These are phyloP conservation scores for Firmiana major DNA, from an alignment of 345 rosid species.

Conservation along the genomic window DNA sequence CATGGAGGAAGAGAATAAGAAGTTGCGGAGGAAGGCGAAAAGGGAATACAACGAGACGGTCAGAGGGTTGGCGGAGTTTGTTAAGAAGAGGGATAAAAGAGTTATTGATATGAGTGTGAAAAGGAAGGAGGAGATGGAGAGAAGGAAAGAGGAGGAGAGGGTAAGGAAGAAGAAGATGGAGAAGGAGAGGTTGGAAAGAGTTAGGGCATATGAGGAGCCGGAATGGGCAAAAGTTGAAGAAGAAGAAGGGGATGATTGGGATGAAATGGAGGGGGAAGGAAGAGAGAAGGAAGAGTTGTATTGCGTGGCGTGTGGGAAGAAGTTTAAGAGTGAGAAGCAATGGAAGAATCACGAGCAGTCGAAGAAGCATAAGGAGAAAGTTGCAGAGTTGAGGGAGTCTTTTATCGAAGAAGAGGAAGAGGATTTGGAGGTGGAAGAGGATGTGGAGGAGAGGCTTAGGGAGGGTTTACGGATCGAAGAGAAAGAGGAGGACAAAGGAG, in stretches of 20 bases:
- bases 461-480: slow-evolving; percentile 35
- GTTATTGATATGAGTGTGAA: slow-evolving; percentile 73
- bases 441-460: slow-evolving; percentile 42
- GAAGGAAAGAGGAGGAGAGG: slow-evolving; percentile 54
- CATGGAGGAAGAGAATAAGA: slow-evolving; percentile 96
- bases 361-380: slow-evolving; percentile 93
- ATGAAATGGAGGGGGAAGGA: slow-evolving; percentile 34
- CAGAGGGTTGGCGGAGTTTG: slow-evolving; percentile 76
- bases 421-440: slow-evolving; percentile 29
- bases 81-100: slow-evolving; percentile 91
- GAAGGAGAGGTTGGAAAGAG: slow-evolving; percentile 62
- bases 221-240: slow-evolving; percentile 60
- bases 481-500: slow-evolving; percentile 26
- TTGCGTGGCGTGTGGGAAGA: slow-evolving; percentile 85
- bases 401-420: slow-evolving; percentile 37
- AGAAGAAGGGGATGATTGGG: slow-evolving; percentile 37
- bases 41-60: slow-evolving; percentile 80
- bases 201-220: slow-evolving; percentile 51
- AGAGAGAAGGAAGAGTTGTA: slow-evolving; percentile 54
- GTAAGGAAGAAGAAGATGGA: slow-evolving; percentile 62
- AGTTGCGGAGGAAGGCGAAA: slow-evolving; percentile 79
- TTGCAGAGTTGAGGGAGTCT: slow-evolving; percentile 64
- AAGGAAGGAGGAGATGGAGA: slow-evolving; percentile 66
- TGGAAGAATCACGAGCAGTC: slow-evolving; percentile 99
- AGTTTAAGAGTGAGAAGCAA: slow-evolving; percentile 90